Conservation (phyloP, 1,284 basidiomycete species). For the Melanopsichium pennsylvanicum region DNA sequence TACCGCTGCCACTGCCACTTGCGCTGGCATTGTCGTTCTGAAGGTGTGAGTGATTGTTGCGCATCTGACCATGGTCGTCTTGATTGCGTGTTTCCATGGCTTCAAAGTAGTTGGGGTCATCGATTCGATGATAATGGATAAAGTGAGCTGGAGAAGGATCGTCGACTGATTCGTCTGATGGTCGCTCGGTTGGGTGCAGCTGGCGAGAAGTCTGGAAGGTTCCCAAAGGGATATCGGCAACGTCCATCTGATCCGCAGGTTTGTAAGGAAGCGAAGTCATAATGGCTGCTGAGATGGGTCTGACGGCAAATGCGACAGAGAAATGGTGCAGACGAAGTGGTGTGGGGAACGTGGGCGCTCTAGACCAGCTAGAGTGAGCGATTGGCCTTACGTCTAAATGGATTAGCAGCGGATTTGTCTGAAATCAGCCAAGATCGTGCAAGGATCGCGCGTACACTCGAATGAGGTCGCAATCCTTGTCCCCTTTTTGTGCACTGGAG, state of each 20-base stretch:
- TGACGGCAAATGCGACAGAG: not conserved
- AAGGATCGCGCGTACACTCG: no score
- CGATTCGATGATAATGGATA: conserved; percentile 34
- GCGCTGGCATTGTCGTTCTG: conserved; percentile 24
- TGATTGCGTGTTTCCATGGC: conserved; percentile 45
- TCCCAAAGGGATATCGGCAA: conserved; percentile 45
- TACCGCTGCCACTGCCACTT: conserved; percentile 27
- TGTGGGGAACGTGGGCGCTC: not conserved
- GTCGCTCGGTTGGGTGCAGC: not conserved
- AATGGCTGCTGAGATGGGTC: not conserved
- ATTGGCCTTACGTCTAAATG: no score
- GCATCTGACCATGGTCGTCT: conserved; percentile 8
- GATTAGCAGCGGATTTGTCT: no score
- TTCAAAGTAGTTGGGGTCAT: conserved; percentile 44
- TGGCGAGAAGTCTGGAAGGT: conserved; percentile 28
- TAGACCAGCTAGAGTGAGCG: conserved; percentile 13
- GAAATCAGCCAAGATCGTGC: no score
- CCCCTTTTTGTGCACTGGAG: no score
- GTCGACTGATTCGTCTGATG: conserved; percentile 7
- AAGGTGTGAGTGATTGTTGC: not conserved
- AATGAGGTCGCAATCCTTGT: no score
- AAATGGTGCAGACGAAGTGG: not conserved
- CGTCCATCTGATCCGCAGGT: conserved; percentile 26
- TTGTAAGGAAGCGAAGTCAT: conserved; percentile 52
- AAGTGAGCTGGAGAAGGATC: conserved; percentile 45